These are phyloP conservation scores for Trapa incisa DNA, from an alignment of 345 rosid genomes.

Conservation along the genomic window DNA sequence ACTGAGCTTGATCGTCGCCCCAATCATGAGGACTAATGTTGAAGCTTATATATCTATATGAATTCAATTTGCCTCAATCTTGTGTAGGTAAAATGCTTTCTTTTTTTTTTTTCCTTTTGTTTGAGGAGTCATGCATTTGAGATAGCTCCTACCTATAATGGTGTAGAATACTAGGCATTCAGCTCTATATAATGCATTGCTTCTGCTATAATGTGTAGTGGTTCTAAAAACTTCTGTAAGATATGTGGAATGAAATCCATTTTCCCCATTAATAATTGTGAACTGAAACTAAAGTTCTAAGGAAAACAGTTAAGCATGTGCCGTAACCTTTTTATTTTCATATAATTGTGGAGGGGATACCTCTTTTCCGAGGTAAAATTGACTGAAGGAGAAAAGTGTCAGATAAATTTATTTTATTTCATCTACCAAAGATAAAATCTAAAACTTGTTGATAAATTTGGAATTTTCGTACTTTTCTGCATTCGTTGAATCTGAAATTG, in stretches of 20 bases:
- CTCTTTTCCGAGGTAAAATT: too few relatives aligned
- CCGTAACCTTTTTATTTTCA: background rate
- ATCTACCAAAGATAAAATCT: background rate
- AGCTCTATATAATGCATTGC: background rate
- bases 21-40: conserved; percentile 28
- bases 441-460: background rate
- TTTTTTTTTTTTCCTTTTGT: background rate
- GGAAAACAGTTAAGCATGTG: background rate
- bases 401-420: too few relatives aligned
- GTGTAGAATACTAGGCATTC: background rate
- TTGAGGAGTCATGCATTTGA: background rate
- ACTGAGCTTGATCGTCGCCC: conserved; percentile 39
- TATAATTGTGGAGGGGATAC: too few relatives aligned
- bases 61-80: background rate
- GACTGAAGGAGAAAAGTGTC: too few relatives aligned
- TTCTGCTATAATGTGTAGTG: background rate
- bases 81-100: background rate
- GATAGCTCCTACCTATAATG: background rate
- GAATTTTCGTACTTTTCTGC: background rate
- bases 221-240: background rate
- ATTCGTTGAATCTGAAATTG: background rate
- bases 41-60: background rate
- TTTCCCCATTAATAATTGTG: too few relatives aligned
- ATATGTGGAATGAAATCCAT: background rate
- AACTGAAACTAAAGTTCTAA: background rate